A percentile compares a stretch with the other conserved stretches of the same genome.
Conservation (phyloP, 225 moss, liverwort and hornwort species). For the Takakia lepidozioides region DNA sequence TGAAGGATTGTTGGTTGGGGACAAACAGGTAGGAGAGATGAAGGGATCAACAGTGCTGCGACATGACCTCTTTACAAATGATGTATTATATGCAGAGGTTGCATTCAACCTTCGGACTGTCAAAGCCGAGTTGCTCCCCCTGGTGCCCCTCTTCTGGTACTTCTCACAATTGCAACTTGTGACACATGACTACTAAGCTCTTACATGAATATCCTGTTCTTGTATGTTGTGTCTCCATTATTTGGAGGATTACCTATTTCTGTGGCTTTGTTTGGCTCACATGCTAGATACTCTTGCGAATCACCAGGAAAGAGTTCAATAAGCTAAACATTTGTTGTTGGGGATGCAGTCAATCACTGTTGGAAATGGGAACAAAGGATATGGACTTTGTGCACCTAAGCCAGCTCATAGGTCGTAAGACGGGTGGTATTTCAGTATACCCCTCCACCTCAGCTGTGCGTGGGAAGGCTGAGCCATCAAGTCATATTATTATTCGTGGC, state of each 20-base stretch:
- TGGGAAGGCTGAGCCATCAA: conserved; percentile 62
- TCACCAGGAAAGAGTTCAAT: too few relatives aligned
- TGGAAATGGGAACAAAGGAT: conserved; percentile 97
- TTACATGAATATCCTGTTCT: background rate
- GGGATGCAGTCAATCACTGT: conserved; percentile 73
- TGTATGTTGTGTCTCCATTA: background rate
- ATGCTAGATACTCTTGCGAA: too few relatives aligned
- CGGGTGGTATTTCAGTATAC: conserved; percentile 93
- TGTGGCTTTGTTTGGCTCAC: too few relatives aligned
- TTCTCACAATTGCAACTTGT: too few relatives aligned
- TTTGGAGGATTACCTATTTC: too few relatives aligned
- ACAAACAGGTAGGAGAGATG: conserved; percentile 61
- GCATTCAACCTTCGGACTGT: conserved; percentile 92
- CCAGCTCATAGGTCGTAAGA: conserved; percentile 98
- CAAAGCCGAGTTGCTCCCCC: conserved; percentile 78
- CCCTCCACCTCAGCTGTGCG: conserved; percentile 75
- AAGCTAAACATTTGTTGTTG: too few relatives aligned
- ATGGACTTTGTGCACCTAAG: conserved; percentile 90
- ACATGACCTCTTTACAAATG: conserved; percentile 93
- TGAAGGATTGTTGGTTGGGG: too few relatives aligned
- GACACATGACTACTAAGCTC: background rate
- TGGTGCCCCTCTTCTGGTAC: conserved; percentile 96
- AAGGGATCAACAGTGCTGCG: conserved; percentile 73
- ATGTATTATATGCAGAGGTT: conserved; percentile 86
- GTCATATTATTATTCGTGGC: conserved; percentile 74